Conservation (phyloP, 257 asterid genomes). For the Jacaranda copaia region DNA sequence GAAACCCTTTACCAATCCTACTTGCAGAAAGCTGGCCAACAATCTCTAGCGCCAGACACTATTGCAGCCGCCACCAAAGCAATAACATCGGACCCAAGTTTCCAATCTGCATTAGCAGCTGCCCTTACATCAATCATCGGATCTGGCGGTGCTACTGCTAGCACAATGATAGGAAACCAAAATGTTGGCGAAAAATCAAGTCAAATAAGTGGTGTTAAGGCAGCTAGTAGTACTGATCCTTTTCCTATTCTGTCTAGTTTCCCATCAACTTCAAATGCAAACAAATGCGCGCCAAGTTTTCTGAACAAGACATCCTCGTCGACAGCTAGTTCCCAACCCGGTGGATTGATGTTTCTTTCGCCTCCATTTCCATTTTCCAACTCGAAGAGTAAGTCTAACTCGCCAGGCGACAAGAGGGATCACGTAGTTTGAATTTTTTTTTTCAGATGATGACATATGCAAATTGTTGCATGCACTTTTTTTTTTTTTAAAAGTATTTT, state of each 20-base stretch:
- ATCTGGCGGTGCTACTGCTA: constrained; percentile 29
- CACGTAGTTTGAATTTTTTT: constrained; percentile 29
- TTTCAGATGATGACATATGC: not conserved
- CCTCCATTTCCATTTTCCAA: constrained; percentile 50
- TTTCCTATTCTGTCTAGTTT: constrained; percentile 70
- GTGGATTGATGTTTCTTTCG: constrained; percentile 46
- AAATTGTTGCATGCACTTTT: constrained; percentile 35
- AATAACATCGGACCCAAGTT: constrained; percentile 80
- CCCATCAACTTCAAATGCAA: constrained; percentile 59
- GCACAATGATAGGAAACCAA: constrained; percentile 30
- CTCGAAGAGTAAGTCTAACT: constrained; percentile 53
- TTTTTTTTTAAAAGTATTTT: not conserved
- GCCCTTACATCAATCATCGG: constrained; percentile 83
- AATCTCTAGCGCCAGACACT: constrained; percentile 60
- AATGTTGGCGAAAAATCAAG: constrained; percentile 44
- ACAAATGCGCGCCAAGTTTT: constrained; percentile 47
- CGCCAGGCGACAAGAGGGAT: constrained; percentile 51
- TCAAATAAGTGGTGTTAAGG: constrained; percentile 30
- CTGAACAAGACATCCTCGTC: constrained; percentile 45
- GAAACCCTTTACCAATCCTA: constrained; percentile 64
- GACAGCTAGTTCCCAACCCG: constrained; percentile 43
- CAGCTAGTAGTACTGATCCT: constrained; percentile 29
- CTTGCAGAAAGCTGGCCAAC: constrained; percentile 56
- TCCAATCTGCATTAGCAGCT: constrained; percentile 90
- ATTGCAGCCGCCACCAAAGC: constrained; percentile 95